Percentiles rank a stretch among this genome's conserved stretches.
Conservation (phyloP, 2,329 filamentous ascomycete species). For the Alternaria viburni region DNA sequence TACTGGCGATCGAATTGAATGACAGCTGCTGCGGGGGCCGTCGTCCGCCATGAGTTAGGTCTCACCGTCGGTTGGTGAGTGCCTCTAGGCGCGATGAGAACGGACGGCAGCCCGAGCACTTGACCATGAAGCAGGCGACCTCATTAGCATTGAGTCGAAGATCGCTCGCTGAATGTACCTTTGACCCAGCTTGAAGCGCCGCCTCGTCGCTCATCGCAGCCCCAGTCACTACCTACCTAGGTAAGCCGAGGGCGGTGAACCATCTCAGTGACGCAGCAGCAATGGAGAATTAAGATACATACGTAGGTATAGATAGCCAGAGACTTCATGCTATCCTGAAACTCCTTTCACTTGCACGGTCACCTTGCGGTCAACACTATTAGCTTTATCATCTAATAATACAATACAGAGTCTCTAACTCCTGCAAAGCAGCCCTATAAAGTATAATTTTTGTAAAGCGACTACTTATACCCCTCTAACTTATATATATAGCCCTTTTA, state of each 20-base stretch:
- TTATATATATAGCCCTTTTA: too few species aligned
- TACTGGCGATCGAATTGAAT: background rate
- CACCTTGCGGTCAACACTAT: background rate
- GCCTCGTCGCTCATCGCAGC: background rate
- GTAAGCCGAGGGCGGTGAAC: background rate
- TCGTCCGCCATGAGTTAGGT: background rate
- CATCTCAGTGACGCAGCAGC: background rate
- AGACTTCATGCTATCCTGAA: background rate
- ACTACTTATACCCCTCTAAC: too few species aligned
- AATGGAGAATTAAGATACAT: background rate
- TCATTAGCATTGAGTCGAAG: background rate
- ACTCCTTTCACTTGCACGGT: background rate
- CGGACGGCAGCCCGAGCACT: background rate
- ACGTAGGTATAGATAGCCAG: background rate
- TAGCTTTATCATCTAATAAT: background rate
- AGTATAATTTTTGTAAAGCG: too few species aligned
- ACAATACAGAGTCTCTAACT: too few species aligned
- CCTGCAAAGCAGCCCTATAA: too few species aligned
- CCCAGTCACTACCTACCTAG: background rate
- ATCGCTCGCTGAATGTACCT: background rate
- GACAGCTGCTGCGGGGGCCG: background rate
- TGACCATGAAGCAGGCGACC: background rate
- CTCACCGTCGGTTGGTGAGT: background rate
- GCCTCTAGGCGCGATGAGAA: background rate
- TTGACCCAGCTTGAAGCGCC: background rate